Evolutionary conservation across 441 rosid genomes (phyloP), one percentile per base, ranked within the genome.

Genomic region (Gossypium schwendimanii): DNA sequence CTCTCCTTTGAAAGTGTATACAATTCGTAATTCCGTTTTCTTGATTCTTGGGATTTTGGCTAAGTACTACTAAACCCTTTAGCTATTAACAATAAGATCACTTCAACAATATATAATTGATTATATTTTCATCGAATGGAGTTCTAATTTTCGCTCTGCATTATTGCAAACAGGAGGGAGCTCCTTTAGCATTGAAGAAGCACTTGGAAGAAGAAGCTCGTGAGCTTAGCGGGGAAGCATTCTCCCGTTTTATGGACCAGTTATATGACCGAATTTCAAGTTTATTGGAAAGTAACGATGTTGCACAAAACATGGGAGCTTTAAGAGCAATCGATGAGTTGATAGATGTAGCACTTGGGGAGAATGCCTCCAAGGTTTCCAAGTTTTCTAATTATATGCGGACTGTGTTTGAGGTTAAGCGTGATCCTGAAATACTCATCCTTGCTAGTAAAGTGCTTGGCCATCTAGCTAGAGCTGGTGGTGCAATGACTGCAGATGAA

Each of bases 401-500:
- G 77, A 83, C 70, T 10, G 92, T 89, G 58, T 92, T 96, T 45
- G 99, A 90, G 66, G 84, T 79, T 45, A 96, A 91, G 84, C 93
- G 96, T 57, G 99, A 93, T 77, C 90, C 84, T 45, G 95, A 91
- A 59, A 88, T 88, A 73, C 82, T 96, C 83, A 85, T 88, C 73
- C 96, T 88, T 87, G 98, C 98, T 72, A 96, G 98, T 84, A 81
- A 78, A 83, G 99, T 96, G 75, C 88, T 96, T 80, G 99, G 99
- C 31, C 99, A 96, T 76, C 88, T 96, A 75, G 98, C 98, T 9
- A 87, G 96, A 86, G 94, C 97, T 6, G 98, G 99, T 68, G 99
- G 99, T 63, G 96, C 96, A 45, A 94, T 93, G 99, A 91, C 97
- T 70, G 97, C 99, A 17, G 99, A 96, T 75, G 97, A 93, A 94